Conservation (phyloP, 1,284 basidiomycete species). For the Ceratobasidium sp. region DNA sequence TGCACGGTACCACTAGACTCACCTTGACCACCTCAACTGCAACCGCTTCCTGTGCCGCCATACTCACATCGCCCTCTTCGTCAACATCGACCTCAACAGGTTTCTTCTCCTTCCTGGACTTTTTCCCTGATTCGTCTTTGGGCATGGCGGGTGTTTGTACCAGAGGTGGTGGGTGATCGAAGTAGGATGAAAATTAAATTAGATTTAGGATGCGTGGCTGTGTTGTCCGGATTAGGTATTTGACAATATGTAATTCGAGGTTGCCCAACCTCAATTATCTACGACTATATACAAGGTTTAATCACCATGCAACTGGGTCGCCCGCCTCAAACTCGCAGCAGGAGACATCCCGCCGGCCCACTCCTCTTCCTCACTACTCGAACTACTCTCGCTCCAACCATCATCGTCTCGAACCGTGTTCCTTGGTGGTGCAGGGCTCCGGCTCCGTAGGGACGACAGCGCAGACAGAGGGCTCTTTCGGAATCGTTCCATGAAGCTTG, state of each 20-base stretch:
- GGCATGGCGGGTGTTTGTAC: conserved; percentile 59
- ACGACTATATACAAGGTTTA: conserved; percentile 1
- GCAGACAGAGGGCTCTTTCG: conserved; percentile 38
- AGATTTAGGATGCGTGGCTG: conserved; percentile 32
- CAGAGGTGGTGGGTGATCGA: conserved; percentile 6
- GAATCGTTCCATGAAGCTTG: conserved; percentile 41
- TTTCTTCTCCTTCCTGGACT: conserved; percentile 58
- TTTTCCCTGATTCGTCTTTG: conserved; percentile 78
- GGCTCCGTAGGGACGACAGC: conserved; percentile 31
- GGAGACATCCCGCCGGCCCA: conserved; percentile 37
- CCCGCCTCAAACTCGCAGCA: conserved; percentile 32
- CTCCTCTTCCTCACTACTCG: conserved; percentile 36
- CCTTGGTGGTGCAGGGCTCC: conserved; percentile 25
- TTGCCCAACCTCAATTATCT: background rate
- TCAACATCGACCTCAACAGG: conserved; percentile 52
- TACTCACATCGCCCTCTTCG: conserved; percentile 50
- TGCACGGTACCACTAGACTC: background rate
- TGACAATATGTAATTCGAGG: conserved; percentile 1
- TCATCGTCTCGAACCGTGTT: conserved; percentile 42
- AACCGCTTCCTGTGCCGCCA: conserved; percentile 48
- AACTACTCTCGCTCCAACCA: conserved; percentile 40
- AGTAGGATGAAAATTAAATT: conserved; percentile 42
- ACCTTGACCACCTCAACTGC: conserved; percentile 50
- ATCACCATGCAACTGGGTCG: conserved; percentile 17
- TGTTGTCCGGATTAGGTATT: background rate